Base-by-base conservation (phyloP, 1,284 basidiomycete genomes). In the Bjerkandera adusta region DNA sequence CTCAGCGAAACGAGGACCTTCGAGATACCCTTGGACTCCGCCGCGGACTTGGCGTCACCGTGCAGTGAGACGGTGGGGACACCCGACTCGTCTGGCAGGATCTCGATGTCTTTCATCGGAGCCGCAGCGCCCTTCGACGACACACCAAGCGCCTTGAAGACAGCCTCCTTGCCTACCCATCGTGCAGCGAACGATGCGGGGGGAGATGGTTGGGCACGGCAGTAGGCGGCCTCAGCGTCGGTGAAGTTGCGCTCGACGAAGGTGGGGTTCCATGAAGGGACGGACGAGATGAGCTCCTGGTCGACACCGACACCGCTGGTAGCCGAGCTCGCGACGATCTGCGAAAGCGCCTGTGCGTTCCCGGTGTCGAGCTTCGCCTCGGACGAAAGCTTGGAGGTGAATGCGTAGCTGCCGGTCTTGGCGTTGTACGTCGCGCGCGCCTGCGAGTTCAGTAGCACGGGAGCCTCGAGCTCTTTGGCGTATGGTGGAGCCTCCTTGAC, bases 111-210 rank as follows among this genome's bases (percentile, higher is more conserved):
- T 69, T 90, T 92, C 87, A 99, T 87, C 21, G 89, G 76, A 13
- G 96, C 93, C 12, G 82, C 91, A 5, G 94, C 92, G 34, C 97
- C 97, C 68, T 94, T 90, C 4, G 91, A 94, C 16, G 84, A 73
- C 33, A 95, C 87, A 26, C 91, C 89, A 12, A 99, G 79, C n/a
- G 93, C 90, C 73, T 99, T 99, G 85, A 99, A 97, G 43, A 95
- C 89, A 10, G 95, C 96, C 68, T 99, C 97, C 69, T 98, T 99
- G 40, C 93, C 95, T 38, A 85, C 91, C 94, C 97, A 99, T 54
- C 95, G 89, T 43, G 91, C 95, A 30, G 95, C 94, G 64, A 97
- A 95, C 7, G 95, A 97, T 3, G 96, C 89, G 1, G 79, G 69
- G 15, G 91, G 84, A 50, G 92, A 89, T 0, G 97, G 85, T 61